Base-by-base conservation (phyloP, 352 stramenopile species). In the Blastocystis hominis region DNA sequence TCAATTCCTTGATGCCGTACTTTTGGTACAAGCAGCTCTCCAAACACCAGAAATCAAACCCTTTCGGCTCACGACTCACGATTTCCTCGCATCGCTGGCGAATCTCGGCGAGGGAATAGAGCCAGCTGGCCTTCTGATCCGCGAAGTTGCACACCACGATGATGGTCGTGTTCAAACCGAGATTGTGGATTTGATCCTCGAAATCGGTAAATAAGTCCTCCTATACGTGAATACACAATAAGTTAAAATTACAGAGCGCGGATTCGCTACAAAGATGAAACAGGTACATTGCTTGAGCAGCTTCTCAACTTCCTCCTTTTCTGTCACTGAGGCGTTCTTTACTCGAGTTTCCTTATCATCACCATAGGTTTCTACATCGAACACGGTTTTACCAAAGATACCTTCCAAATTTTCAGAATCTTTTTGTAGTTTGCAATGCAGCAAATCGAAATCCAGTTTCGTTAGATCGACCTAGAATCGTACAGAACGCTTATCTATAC, bases 231-330 rank as follows among this genome's bases (percentile, higher is more conserved):
- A 24, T 30, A 24, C 7, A 20, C 4, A 0, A 47, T 42, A 34
- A 15, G 38, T 30, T 30, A 62, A 62, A 24, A 15, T 5, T 64
- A 80, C 70, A 10, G 3, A 3, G 17, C 70, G 44, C 5, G 70
- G 70, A 80, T 80, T 46, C 44, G 44, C 70, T 13, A 61, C 36
- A 42, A 80, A 80, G 20, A 80, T 44, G 55, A 62, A 80, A 64
- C 70, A 80, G 20, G 53, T 42, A 24, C 70, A 80, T 9, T n/a
- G 38, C 30, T 42, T 63, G 3, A 64, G 30, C 50, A 46, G 24
- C n/a, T 64, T 44, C 55, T 64, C 17, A 5, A n/a, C 6, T n/a
- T 9, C 40, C 36, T 42, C 13, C 9, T 5, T n/a, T 7, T 20
- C 17, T 15, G 55, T 10, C 15, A 64, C 70, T n/a, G 0, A 61